A percentile compares a stretch with the other conserved stretches of the same genome.
Conservation (phyloP, 1,284 basidiomycete genomes). For the Vanrija sp. region DNA sequence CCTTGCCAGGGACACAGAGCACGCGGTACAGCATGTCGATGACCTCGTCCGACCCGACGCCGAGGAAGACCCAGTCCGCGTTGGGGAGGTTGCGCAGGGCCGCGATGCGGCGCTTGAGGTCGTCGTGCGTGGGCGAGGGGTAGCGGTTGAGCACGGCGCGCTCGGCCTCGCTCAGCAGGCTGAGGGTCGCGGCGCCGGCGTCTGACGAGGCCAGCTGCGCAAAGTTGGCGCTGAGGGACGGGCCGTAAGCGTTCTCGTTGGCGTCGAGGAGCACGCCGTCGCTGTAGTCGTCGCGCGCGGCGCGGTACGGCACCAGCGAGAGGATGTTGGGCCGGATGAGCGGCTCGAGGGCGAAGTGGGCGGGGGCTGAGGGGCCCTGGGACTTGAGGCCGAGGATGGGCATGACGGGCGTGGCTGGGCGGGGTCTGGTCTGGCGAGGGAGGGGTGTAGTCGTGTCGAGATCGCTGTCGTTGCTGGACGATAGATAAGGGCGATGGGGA, state of each 20-base stretch:
- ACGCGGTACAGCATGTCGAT: conserved; percentile 93
- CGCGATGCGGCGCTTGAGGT: conserved; percentile 74
- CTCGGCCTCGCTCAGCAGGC: conserved; percentile 36
- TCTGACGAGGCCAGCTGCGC: conserved; percentile 4
- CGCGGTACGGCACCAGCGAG: conserved; percentile 85
- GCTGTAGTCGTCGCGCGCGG: conserved; percentile 93
- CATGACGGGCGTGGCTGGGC: conserved; percentile 27
- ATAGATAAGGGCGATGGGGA: background rate
- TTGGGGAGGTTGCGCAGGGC: conserved; percentile 64
- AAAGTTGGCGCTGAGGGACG: conserved; percentile 59
- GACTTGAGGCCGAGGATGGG: conserved; percentile 48
- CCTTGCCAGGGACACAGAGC: conserved; percentile 72
- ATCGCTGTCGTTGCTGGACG: too few species aligned
- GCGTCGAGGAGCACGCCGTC: conserved; percentile 93
- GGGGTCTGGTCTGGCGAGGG: background rate
- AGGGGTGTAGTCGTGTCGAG: background rate
- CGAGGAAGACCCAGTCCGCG: conserved; percentile 77
- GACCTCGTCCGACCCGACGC: conserved; percentile 95
- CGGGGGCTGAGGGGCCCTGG: conserved; percentile 55
- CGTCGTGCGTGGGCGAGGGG: conserved; percentile 53
- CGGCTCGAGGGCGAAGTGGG: conserved; percentile 76
- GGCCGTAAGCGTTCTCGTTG: conserved; percentile 92
- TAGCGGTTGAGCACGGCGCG: conserved; percentile 48
- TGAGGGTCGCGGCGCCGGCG: conserved; percentile 28
- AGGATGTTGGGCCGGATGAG: conserved; percentile 93